These are phyloP conservation scores for Penicillium sp. DNA, from an alignment of 2,329 filamentous ascomycete species.

Conservation along the genomic window DNA sequence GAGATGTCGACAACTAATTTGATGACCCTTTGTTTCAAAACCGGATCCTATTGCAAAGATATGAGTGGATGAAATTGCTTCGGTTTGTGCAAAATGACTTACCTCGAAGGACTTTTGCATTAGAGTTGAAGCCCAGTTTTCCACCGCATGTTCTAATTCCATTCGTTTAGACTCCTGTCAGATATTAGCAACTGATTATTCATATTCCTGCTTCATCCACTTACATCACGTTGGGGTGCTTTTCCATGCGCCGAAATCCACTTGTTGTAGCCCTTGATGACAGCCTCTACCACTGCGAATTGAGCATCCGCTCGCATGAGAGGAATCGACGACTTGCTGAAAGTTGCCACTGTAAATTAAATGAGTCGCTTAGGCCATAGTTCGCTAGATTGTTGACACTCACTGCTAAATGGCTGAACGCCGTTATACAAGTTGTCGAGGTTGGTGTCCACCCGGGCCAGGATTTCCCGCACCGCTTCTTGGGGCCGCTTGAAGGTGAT, in stretches of 20 bases:
- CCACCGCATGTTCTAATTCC: conserved; percentile 33
- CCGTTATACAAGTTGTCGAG: conserved; percentile 68
- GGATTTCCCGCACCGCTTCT: conserved; percentile 78
- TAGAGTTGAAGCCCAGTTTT: conserved; percentile 35
- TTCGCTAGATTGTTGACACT: conserved; percentile 20
- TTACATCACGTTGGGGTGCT: conserved; percentile 44
- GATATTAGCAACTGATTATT: conserved; percentile 4
- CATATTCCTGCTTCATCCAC: conserved; percentile 6
- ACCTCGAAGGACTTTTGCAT: conserved; percentile 37
- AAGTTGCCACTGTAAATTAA: conserved; percentile 25
- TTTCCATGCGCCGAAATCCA: conserved; percentile 55
- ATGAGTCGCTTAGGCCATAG: background rate
- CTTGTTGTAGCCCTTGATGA: conserved; percentile 77
- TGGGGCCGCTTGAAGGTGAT: conserved; percentile 73
- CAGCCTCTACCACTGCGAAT: conserved; percentile 79
- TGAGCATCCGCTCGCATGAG: conserved; percentile 72
- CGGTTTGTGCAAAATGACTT: background rate
- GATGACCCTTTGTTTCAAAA: conserved; percentile 70
- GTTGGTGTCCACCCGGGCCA: conserved; percentile 66
- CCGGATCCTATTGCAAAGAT: conserved; percentile 54
- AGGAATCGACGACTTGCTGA: conserved; percentile 35
- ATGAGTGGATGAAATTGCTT: background rate
- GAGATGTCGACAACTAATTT: conserved; percentile 79
- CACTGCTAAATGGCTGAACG: conserved; percentile 58
- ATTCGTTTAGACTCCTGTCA: conserved; percentile 32